Evolutionary conservation across 2,329 filamentous ascomycete genomes (phyloP).

Genomic region (Monosporascus sp.): DNA sequence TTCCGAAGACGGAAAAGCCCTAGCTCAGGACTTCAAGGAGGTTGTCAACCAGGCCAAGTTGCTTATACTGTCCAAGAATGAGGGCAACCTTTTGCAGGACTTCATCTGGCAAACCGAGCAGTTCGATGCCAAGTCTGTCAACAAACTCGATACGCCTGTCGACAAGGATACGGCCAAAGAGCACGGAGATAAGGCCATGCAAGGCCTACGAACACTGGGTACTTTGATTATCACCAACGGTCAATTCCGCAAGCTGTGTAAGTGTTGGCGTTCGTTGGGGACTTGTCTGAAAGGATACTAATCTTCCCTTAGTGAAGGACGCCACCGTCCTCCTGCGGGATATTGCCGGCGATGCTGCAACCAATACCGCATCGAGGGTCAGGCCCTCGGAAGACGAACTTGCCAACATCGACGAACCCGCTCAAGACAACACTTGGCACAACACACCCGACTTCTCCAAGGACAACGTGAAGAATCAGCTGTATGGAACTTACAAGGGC

Average conservation of each 20-base stretch:
- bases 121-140: slow-evolving; percentile 58
- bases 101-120: slow-evolving; percentile 93
- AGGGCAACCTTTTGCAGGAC: slow-evolving; percentile 89
- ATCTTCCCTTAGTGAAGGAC: slow-evolving; percentile 58
- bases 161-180: slow-evolving; percentile 73
- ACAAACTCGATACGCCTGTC: slow-evolving; percentile 59
- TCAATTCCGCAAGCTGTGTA: slow-evolving; percentile 86
- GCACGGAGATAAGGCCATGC: slow-evolving; percentile 75
- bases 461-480: slow-evolving; percentile 62
- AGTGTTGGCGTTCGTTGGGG: slow-evolving; percentile 28
- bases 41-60: slow-evolving; percentile 77
- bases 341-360: slow-evolving; percentile 84
- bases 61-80: slow-evolving; percentile 86
- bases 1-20: slow-evolving; percentile 72
- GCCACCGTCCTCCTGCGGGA: slow-evolving; percentile 76
- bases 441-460: slow-evolving; percentile 73
- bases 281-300: not conserved
- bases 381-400: slow-evolving; percentile 75
- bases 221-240: slow-evolving; percentile 91
- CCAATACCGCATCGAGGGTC: slow-evolving; percentile 68
- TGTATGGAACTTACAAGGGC: slow-evolving; percentile 56
- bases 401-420: slow-evolving; percentile 71
- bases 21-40: slow-evolving; percentile 70
- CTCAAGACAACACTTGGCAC: slow-evolving; percentile 90
- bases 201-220: slow-evolving; percentile 82